Evolutionary conservation across 768 basidiomycete genomes (phyloP), one percentile per base, ranked within the genome.

Genomic region (Favolaschia claudopus): DNA sequence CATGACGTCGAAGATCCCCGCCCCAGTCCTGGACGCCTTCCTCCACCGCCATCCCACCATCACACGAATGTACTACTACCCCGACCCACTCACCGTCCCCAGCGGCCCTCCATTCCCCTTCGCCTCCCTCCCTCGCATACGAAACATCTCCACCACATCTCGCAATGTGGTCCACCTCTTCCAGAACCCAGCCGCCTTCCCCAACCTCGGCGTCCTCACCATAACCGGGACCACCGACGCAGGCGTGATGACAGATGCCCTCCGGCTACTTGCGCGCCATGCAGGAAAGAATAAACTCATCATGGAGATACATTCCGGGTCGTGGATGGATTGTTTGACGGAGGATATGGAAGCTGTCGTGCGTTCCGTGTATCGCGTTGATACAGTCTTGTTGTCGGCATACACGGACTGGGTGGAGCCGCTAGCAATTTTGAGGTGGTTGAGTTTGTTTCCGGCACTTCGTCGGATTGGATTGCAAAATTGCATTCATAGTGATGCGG

Each of bases 1-100:
- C 28, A 24, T 3, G 7, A 5, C 20, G 37, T 32, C 45, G 7
- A 53, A 36, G n/a, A 45, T 63, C 15, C 57, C 56, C 19, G 50
- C 48, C 14, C 33, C 2, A 4, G 52, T 58, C 19, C 57, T 63
- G 28, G 62, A 63, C 31, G 62, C 62, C 4, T 63, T 63, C 24
- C 37, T 63, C 15, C 22, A 13, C 34, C 62, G 62, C 34, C 57
- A 59, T 39, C 42, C 40, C 20, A 29, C 22, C 22, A 43, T 63
- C 7, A 47, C 57, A n/a, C 55, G 62, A 37, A 58, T 63, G 44
- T 46, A 44, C 13, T 63, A 63, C 53, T 49, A 58, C 20, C 62
- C 62, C 17, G 62, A 58, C n/a, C 46, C 55, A 15, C 33, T 8
- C 22, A 58, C 57, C 3, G 7, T 63, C 20, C 46, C 28, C 28